Base-by-base conservation (phyloP, 192 early-diverging fungal species). In the Coemansia sp. region DNA sequence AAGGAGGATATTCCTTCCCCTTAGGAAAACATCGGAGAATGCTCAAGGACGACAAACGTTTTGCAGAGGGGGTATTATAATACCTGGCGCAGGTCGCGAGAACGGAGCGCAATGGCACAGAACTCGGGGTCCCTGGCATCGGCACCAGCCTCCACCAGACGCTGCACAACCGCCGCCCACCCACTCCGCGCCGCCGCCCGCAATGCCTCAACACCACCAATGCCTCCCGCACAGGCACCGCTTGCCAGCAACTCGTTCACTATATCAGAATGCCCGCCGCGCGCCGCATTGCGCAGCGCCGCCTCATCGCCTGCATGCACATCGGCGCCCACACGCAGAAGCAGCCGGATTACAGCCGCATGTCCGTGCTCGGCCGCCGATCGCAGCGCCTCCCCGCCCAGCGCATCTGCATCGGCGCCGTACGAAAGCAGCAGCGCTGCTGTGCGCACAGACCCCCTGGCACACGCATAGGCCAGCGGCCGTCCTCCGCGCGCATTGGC, bases 121-220 rank as follows among this genome's bases (percentile, higher is more conserved):
- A 81, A 70, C 40, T 76, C 73, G 1, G 74, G 23, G 30, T 78
- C 64, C 6, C 29, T 9, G 10, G 66, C 15, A 45, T 81, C 70
- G 33, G 72, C 81, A 17, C 81, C 76, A 2, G 68, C 68, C 7
- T 44, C 50, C 20, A 71, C 53, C 14, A 82, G 76, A 50, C 50
- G 61, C 25, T 47, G 30, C 0, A 82, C 81, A 20, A 75, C 68
- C n/a, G 40, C 57, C n/a, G 52, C 41, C 68, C 77, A 79, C 10
- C 68, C 72, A 28, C 67, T 70, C 0, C 81, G 67, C 25, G 70
- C 73, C 3, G 81, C 75, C 11, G 74, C 68, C 10, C 67, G 64
- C 34, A 82, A 55, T 20, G 78, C 67, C 55, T 52, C 41, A 0
- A 53, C 37, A 31, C 82, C 79, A 27, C 58, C 52, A 0, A 27